Conservation (phyloP, 176 grass and related monocot genomes). For the Areca catechu region DNA sequence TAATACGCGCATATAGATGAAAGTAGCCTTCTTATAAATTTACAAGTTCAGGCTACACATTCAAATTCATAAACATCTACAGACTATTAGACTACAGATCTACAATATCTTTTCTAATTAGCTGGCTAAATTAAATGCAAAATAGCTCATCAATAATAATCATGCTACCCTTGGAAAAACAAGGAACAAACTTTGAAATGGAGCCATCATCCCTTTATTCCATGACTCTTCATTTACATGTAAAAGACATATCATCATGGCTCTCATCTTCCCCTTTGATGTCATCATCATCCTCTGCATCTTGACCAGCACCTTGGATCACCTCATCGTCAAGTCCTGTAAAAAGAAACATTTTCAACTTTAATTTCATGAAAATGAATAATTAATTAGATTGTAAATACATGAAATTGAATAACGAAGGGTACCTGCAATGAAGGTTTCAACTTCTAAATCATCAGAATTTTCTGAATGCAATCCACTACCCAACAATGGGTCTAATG, state of each 20-base stretch:
- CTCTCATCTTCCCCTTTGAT: slow-evolving; percentile 25
- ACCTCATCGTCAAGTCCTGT: slow-evolving; percentile 68
- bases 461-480: slow-evolving; percentile 16
- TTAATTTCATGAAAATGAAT: slow-evolving; percentile 2
- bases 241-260: slow-evolving; percentile 5
- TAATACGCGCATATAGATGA: no score
- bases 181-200: neutral
- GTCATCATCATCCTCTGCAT: slow-evolving; percentile 27
- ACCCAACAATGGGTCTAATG: slow-evolving; percentile 39
- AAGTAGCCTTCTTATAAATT: no score
- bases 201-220: neutral
- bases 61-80: no score
- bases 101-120: no score
- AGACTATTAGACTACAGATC: no score
- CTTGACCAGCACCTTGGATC: slow-evolving; percentile 58
- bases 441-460: slow-evolving; percentile 48
- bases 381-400: no score
- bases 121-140: no score
- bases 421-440: slow-evolving; percentile 69
- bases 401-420: neutral
- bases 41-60: no score
- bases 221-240: slow-evolving; percentile 1
- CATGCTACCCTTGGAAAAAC: no score
- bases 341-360: slow-evolving; percentile 14
- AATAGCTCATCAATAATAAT: no score